Evolutionary conservation across 140 eudicot species (phyloP), one percentile per base, ranked within the genome.

Genomic region (Anethum foeniculum): DNA sequence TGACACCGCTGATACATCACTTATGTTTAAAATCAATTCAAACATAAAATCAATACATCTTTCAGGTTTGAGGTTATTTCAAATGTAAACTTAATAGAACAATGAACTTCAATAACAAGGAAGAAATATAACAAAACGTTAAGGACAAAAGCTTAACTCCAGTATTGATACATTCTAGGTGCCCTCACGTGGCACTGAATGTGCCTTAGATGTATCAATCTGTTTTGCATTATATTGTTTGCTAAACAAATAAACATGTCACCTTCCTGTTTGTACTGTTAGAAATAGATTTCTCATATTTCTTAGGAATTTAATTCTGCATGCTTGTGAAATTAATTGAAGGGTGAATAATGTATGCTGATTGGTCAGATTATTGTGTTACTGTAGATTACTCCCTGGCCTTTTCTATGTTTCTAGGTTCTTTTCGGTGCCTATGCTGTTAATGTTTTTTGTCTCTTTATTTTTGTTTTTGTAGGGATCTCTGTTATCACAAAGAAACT

Each of bases 391-490:
- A 0, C 30, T 74, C 39, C 23, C 23, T 44, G 54, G 30, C 34
- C 34, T 43, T 74, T 75, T 14, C 73, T n/a, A 65, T 4, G 41
- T 14, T 32, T 25, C 64, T 80, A 9, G 18, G 62, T 44, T 72
- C 16, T 74, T 51, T 30, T 51, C n/a, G 41, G 16, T 56, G 39
- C 39, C 34, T 47, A 25, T 39, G 27, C 13, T 27, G 51, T 27
- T 67, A 46, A 23, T 25, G 14, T n/a, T 23, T 48, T 46, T 30
- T 54, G 67, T 81, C 60, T 83, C 51, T 12, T 38, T 78, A 11
- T 82, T 64, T 80, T 80, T 67, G 30, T 69, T 72, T 75, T 85
- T 69, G 89, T 79, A 95, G 99, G 88, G 79, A 71, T 81, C 79
- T 34, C 83, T 34, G 88, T 79, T 73, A 74, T 86, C 80, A 83